These are phyloP conservation scores for Sclerotinia minor DNA, from an alignment of 2,329 filamentous ascomycete species.

Conservation along the genomic window DNA sequence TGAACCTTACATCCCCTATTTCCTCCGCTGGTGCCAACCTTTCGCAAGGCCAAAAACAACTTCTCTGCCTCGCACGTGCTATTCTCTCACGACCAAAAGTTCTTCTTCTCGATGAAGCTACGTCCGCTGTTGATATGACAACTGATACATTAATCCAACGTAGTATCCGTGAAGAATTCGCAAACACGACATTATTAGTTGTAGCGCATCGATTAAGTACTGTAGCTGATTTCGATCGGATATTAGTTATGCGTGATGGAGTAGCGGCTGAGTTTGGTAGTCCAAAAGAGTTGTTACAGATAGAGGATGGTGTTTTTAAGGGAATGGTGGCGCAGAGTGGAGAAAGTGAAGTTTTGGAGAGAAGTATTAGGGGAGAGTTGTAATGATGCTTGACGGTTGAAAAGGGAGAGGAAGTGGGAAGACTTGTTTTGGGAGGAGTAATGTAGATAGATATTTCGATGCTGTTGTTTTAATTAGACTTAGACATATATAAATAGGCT, in stretches of 20 bases:
- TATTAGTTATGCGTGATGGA: slow-evolving; percentile 72
- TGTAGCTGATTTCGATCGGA: slow-evolving; percentile 72
- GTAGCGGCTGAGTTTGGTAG: slow-evolving; percentile 64
- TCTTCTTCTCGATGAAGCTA: slow-evolving; percentile 77
- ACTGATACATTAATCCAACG: slow-evolving; percentile 73
- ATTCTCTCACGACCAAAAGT: slow-evolving; percentile 71
- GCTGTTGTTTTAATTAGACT: neutral
- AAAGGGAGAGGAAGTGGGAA: neutral
- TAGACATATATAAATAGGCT: neutral
- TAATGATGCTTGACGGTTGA: neutral
- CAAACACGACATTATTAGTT: slow-evolving; percentile 65
- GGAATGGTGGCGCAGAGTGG: slow-evolving; percentile 41
- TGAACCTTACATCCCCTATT: slow-evolving; percentile 59
- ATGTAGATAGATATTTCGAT: neutral
- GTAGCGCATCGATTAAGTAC: slow-evolving; percentile 75
- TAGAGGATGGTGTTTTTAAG: slow-evolving; percentile 30
- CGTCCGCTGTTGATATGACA: slow-evolving; percentile 72
- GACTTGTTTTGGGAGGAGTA: neutral
- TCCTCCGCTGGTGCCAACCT: slow-evolving; percentile 71
- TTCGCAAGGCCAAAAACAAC: slow-evolving; percentile 71
- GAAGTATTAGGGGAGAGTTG: slow-evolving; percentile 25
- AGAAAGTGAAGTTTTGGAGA: slow-evolving; percentile 32
- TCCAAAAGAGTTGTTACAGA: slow-evolving; percentile 54
- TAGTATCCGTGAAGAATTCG: slow-evolving; percentile 70
- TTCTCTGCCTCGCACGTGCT: slow-evolving; percentile 69